Percentiles rank a stretch among this genome's conserved stretches.
These are phyloP conservation scores for Pythium volutum DNA, from an alignment of 352 stramenopile species.

Conservation along the genomic window DNA sequence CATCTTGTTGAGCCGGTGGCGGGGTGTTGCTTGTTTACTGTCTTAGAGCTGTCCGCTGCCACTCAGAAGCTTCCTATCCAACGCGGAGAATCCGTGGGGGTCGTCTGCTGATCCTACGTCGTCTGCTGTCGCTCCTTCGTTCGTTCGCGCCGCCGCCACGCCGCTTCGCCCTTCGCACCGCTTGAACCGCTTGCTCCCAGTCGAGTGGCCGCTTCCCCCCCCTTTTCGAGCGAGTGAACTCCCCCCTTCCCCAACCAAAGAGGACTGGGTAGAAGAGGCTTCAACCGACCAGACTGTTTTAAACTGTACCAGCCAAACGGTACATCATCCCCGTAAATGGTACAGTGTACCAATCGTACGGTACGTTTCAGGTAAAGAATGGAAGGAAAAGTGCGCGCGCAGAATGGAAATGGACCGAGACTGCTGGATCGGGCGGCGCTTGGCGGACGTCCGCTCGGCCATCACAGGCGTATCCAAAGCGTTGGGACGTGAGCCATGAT, in stretches of 20 bases:
- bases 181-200: not conserved
- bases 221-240: not conserved
- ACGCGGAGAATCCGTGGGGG: not conserved
- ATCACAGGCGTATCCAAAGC: not conserved
- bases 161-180: not conserved
- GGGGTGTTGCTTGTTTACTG: conserved; percentile 7
- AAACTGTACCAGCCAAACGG: conserved; percentile 19
- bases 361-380: not conserved
- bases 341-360: conserved; percentile 1
- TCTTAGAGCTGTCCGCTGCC: not conserved
- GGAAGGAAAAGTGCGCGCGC: conserved; percentile 1
- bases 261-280: conserved; percentile 3
- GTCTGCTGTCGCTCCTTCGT: not conserved
- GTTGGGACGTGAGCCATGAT: not conserved
- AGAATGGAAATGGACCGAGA: not conserved
- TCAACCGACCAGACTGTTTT: conserved; percentile 25
- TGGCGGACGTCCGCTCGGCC: not conserved
- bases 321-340: no score
- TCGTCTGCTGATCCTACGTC: no score
- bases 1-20: conserved; percentile 11
- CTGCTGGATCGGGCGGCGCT: not conserved
- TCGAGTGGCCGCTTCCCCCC: conserved; percentile 8
- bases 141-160: not conserved
- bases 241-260: conserved; percentile 23
- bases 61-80: not conserved